Percentiles rank a stretch among this genome's conserved stretches.
Conservation (phyloP, 1,139 yeast genomes). For the Saccharomyces hybrid region DNA sequence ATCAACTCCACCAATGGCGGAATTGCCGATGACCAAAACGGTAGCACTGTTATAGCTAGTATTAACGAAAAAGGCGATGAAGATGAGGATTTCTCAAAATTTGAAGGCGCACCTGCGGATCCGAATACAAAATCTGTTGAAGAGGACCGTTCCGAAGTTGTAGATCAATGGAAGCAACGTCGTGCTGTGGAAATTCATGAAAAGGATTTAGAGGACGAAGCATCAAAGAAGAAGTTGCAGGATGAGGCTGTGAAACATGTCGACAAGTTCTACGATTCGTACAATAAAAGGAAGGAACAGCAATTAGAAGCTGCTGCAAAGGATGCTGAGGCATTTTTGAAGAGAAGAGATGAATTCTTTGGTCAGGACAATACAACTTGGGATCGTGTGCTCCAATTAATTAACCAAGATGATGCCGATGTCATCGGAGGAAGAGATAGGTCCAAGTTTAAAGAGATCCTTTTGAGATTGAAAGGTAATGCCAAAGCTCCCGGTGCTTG, state of each 20-base stretch:
- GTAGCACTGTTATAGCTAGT: constrained; percentile 13
- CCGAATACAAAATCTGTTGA: background rate
- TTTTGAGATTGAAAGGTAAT: constrained; percentile 60
- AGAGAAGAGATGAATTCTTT: constrained; percentile 72
- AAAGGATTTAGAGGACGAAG: constrained; percentile 66
- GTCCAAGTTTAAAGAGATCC: constrained; percentile 60
- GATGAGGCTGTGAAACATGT: constrained; percentile 78
- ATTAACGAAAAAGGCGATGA: constrained; percentile 23
- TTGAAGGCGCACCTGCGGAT: constrained; percentile 11
- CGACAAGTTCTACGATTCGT: constrained; percentile 91
- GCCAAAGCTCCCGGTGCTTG: constrained; percentile 68
- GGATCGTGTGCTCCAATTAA: constrained; percentile 65
- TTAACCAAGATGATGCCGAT: constrained; percentile 38
- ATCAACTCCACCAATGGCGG: constrained; percentile 34
- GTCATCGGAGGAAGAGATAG: constrained; percentile 52
- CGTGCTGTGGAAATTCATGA: constrained; percentile 74
- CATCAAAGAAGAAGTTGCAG: constrained; percentile 61
- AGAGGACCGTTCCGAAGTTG: constrained; percentile 46
- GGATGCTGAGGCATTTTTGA: constrained; percentile 65
- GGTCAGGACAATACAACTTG: constrained; percentile 65
- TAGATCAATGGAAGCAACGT: constrained; percentile 78
- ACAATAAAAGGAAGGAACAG: constrained; percentile 77
- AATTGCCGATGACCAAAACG: constrained; percentile 1
- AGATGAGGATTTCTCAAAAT: constrained; percentile 32
- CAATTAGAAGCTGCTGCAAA: constrained; percentile 55